These are phyloP conservation scores for Penicillium sp. DNA, from an alignment of 2,329 filamentous ascomycete species.

Conservation along the genomic window DNA sequence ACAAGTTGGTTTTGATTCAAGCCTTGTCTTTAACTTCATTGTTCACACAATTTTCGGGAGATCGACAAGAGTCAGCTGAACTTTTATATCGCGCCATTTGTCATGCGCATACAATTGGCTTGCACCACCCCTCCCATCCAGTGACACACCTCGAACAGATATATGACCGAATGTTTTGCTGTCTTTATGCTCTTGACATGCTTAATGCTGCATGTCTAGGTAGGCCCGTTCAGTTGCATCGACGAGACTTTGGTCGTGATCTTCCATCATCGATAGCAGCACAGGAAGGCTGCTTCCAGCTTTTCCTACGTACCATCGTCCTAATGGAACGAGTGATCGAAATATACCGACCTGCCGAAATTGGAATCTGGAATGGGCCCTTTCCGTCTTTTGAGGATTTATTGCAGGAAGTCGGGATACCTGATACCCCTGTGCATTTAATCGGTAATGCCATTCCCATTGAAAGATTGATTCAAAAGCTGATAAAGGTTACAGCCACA, in stretches of 20 bases:
- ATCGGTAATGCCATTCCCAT: background rate
- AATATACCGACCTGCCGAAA: background rate
- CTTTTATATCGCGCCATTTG: conserved; percentile 1
- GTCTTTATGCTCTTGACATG: background rate
- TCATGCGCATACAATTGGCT: conserved; percentile 1
- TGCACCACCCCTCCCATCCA: background rate
- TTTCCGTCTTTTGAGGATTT: conserved; percentile 1
- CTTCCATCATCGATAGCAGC: background rate
- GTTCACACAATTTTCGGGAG: background rate
- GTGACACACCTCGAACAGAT: background rate
- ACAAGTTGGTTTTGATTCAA: conserved; percentile 1
- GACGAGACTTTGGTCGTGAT: background rate
- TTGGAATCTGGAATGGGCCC: background rate
- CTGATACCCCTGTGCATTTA: background rate
- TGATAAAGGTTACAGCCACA: background rate
- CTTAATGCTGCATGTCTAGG: background rate
- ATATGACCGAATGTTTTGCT: background rate
- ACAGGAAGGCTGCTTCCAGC: background rate
- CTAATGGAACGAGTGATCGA: background rate
- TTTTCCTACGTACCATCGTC: background rate
- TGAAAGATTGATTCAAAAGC: background rate
- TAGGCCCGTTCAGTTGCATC: background rate
- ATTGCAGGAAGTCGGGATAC: background rate
- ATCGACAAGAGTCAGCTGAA: conserved; percentile 1
- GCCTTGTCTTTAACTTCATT: background rate